Base-by-base conservation (phyloP, 2,329 filamentous ascomycete species). In the Aspergillus sp. region DNA sequence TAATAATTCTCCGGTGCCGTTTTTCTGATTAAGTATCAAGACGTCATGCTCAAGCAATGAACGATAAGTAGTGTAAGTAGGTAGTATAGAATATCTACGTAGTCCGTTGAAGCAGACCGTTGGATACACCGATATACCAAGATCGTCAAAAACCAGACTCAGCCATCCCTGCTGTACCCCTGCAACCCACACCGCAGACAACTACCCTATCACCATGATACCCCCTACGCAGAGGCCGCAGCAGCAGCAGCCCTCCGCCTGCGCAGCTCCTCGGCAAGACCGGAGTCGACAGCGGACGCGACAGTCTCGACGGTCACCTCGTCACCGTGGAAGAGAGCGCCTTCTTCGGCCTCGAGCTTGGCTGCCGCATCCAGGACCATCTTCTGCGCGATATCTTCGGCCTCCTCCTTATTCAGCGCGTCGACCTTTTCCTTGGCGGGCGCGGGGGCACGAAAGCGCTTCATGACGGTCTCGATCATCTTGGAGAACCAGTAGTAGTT, bases 191-290 rank as follows among this genome's bases (percentile, higher is more conserved):
- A n/a, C 25, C 25, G 3, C 3, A 9, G 25, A 7, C 25, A 29
- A 29, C 25, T 10, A 29, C 9, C 7, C 23, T 25, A 25, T 29
- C 25, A 29, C 25, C 11, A 29, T 10, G 25, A 11, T 29, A 29
- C n/a, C 32, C n/a, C 32, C 21, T n/a, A 40, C 23, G 46, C 34
- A 29, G 34, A 7, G 16, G 16, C 34, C 13, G 34, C 25, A 54
- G 51, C 31, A 34, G 57, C 49, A 31, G 63, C 58, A 32, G 56
- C 53, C 25, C 59, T 67, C 38, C 67, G 57, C 47, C 58, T 61
- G n/a, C 89, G 20, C 91, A 97, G 72, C 81, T 97, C 23, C 92
- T 97, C 73, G 86, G 91, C 67, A 93, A 96, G 88, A 86, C 90
- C 9, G 87, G 88, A 38, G 85, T 91, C 70, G 16, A 66, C 58